Conservation (phyloP, 805 yeast species). For the Saccharomyces cerevisiae region DNA sequence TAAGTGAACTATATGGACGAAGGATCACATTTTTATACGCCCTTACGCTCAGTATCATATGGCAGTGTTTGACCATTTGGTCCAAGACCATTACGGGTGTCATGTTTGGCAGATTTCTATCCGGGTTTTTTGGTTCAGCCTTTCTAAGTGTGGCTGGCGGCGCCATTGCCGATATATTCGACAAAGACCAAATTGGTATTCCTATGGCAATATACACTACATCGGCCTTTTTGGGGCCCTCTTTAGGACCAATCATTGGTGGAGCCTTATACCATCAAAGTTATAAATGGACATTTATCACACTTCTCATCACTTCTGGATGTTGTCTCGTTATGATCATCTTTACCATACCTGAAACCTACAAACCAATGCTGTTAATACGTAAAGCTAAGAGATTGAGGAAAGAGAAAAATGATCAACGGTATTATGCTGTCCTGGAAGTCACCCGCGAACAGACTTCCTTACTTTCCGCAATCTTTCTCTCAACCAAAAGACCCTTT, state of each 20-base stretch:
- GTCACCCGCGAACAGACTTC: conserved; percentile 37
- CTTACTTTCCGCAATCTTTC: conserved; percentile 32
- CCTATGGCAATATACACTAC: conserved; percentile 63
- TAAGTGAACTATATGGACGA: conserved; percentile 62
- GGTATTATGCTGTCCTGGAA: conserved; percentile 35
- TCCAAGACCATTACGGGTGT: conserved; percentile 56
- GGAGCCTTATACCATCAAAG: conserved; percentile 41
- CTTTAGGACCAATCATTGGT: conserved; percentile 57
- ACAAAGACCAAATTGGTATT: conserved; percentile 49
- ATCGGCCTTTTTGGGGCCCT: conserved; percentile 63
- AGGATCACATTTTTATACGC: conserved; percentile 51
- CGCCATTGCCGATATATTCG: conserved; percentile 61
- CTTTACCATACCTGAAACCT: conserved; percentile 56
- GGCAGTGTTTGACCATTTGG: conserved; percentile 51
- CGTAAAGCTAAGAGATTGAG: conserved; percentile 45
- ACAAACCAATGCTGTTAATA: conserved; percentile 44
- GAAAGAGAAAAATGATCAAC: conserved; percentile 46
- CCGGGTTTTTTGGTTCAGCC: conserved; percentile 69
- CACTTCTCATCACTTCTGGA: conserved; percentile 55
- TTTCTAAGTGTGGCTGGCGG: conserved; percentile 76
- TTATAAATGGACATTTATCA: conserved; percentile 69
- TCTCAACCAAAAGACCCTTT: conserved; percentile 47
- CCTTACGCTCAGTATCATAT: conserved; percentile 46
- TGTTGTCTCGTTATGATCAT: conserved; percentile 39
- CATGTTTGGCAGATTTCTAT: conserved; percentile 54